phyloP scores from a whole-genome alignment of 371 early-diverging fungal species.

The Enterospora canceri region DNA sequence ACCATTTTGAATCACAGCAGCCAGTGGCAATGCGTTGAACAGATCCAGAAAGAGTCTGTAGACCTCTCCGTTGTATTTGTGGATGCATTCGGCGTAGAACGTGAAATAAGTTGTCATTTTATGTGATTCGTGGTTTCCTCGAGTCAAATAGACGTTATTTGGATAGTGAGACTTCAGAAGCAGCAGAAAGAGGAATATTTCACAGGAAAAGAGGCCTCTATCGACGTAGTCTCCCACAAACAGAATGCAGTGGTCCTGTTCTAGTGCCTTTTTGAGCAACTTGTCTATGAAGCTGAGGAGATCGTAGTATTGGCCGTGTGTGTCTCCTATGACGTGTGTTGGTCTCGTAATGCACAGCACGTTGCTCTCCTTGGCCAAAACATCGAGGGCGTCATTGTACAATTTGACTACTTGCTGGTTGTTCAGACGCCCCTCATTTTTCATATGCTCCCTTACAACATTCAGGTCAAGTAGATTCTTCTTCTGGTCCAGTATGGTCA shows the following conservation, averaged over 20 bases:
- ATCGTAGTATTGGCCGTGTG: slow-evolving; percentile 55
- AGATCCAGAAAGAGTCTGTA: slow-evolving; percentile 75
- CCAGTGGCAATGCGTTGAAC: slow-evolving; percentile 79
- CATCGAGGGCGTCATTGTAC: slow-evolving; percentile 2
- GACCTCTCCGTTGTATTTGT: slow-evolving; percentile 77
- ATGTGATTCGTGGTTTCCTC: slow-evolving; percentile 61
- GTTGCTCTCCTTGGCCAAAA: slow-evolving; percentile 3
- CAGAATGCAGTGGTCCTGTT: slow-evolving; percentile 57
- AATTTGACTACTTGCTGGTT: slow-evolving; percentile 11
- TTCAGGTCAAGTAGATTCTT: slow-evolving; percentile 16
- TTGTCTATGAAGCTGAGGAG: slow-evolving; percentile 41
- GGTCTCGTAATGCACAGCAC: not conserved
- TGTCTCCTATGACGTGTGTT: slow-evolving; percentile 49
- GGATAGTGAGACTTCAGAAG: slow-evolving; percentile 68
- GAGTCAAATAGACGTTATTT: slow-evolving; percentile 35
- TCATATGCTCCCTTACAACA: slow-evolving; percentile 16
- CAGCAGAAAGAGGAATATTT: slow-evolving; percentile 62
- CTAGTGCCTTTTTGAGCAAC: slow-evolving; percentile 6
- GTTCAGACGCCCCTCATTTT: slow-evolving; percentile 19
- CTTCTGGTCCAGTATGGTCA: slow-evolving; percentile 31
- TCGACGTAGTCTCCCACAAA: slow-evolving; percentile 97
- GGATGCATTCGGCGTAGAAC: slow-evolving; percentile 70
- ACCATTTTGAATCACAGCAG: slow-evolving; percentile 76
- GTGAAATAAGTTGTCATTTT: slow-evolving; percentile 86
- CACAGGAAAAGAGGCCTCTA: slow-evolving; percentile 78